Base-by-base conservation (phyloP, 139 green algal species). In the Monoraphidium neglectum region DNA sequence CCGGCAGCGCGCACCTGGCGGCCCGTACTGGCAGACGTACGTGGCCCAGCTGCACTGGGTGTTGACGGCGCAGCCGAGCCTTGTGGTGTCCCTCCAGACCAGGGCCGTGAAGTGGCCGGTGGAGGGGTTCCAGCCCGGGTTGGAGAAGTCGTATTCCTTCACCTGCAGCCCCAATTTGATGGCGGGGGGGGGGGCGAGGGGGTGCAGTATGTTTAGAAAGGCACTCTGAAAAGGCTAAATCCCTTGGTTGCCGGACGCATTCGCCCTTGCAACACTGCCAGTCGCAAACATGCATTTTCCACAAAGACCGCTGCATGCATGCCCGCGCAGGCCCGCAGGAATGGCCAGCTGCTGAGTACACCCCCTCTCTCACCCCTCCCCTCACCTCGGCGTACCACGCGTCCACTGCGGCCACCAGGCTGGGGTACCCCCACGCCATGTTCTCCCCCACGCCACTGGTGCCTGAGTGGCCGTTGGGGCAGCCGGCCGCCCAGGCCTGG, bases 371-470 rank as follows among this genome's bases (percentile, higher is more conserved):
- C n/a, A n/a, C n/a, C n/a, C n/a, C n/a, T 12, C 21, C 16, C 26
- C 67, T 24, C 65, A 82, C 81, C 73, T 69, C 49, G 21, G 23
- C 35, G 61, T 86, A 86, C 70, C 65, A 86, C 57, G 33, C 76
- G 10, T 60, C 60, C 4, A 86, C 66, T 10, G 54, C 76, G 26
- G 49, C 57, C 1, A 23, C 3, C 4, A 72, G 32, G 40, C 54
- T 74, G 35, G 26, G 1, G 51, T 80, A 80, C 1, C 76, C 81
- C 66, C 72, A 72, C 4, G 33, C 69, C n/a, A 77, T 43, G 26
- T 30, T 61, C 51, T 82, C 77, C 28, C 70, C 77, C 63, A 79
- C 73, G 10, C 73, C 73, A 16, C 46, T 47, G 2, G 43, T 73
- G 13, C n/a, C 4, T n/a, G 47, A 68, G 26, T 46, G 26, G 15